A percentile compares a stretch with the other conserved stretches of the same genome.
phyloP scores from a whole-genome alignment of 2,329 filamentous ascomycete species.

The Fusarium xyrophilum region DNA sequence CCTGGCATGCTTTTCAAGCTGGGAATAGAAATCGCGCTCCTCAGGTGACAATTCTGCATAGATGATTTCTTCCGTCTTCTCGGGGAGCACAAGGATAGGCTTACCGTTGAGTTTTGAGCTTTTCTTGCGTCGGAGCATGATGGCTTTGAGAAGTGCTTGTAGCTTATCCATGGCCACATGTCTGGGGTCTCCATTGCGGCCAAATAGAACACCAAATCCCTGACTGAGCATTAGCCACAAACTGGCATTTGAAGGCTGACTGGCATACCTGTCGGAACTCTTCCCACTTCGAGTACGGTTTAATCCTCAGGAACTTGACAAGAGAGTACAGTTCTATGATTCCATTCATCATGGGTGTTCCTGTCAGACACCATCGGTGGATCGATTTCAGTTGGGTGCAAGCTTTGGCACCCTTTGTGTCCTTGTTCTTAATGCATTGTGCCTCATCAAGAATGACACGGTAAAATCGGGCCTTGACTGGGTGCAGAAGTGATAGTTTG shows the following conservation, averaged over 20 bases:
- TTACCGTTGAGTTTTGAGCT: conserved; percentile 79
- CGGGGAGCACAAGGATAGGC: conserved; percentile 78
- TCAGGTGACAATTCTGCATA: conserved; percentile 74
- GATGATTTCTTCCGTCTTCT: conserved; percentile 78
- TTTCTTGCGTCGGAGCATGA: conserved; percentile 85
- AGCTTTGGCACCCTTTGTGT: conserved; percentile 74
- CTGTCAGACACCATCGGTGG: conserved; percentile 81
- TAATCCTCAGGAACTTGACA: conserved; percentile 77
- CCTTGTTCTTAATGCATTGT: conserved; percentile 80
- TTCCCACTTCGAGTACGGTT: conserved; percentile 72
- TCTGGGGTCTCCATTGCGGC: conserved; percentile 56
- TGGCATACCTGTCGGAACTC: conserved; percentile 64
- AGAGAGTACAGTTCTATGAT: conserved; percentile 80
- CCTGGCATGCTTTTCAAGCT: conserved; percentile 72
- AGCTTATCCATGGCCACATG: conserved; percentile 73
- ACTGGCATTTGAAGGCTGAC: background rate
- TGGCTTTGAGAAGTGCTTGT: conserved; percentile 77
- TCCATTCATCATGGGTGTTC: conserved; percentile 89
- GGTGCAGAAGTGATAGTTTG: conserved; percentile 66
- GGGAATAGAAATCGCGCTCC: conserved; percentile 79
- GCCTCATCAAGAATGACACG: conserved; percentile 87
- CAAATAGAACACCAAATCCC: conserved; percentile 53
- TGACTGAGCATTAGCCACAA: conserved; percentile 29
- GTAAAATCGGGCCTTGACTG: conserved; percentile 68
- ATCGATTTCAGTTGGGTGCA: conserved; percentile 70